Percentiles rank a stretch among this genome's conserved stretches.
phyloP scores from a whole-genome alignment of 2,329 filamentous ascomycete species.

The Paracamarosporium sp. region DNA sequence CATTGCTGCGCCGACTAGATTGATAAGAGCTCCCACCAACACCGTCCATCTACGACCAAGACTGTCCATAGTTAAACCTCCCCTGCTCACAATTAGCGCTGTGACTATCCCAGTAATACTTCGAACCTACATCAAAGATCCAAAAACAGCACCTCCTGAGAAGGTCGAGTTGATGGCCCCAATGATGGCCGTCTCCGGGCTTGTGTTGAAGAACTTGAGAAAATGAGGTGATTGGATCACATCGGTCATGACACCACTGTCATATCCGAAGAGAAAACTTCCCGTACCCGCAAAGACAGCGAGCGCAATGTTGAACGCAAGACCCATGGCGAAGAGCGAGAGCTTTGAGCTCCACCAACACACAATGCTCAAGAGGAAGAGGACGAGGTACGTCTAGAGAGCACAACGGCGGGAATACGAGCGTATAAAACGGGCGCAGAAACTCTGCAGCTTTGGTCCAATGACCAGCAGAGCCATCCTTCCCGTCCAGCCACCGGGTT shows the following conservation, averaged over 20 bases:
- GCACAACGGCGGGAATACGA: not conserved
- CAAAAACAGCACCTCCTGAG: slow-evolving; percentile 63
- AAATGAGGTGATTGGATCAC: slow-evolving; percentile 65
- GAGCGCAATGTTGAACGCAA: slow-evolving; percentile 51
- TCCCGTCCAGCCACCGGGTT: slow-evolving; percentile 6
- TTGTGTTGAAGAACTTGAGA: slow-evolving; percentile 63
- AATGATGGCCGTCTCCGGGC: slow-evolving; percentile 58
- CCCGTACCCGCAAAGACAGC: slow-evolving; percentile 54
- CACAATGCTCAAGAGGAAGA: not conserved
- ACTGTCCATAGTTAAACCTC: slow-evolving; percentile 65
- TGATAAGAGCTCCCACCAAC: slow-evolving; percentile 65
- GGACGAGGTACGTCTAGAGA: not conserved
- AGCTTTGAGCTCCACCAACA: not conserved
- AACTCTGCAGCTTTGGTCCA: not conserved
- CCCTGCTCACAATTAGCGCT: slow-evolving; percentile 31
- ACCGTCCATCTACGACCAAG: slow-evolving; percentile 67
- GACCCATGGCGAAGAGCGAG: slow-evolving; percentile 44
- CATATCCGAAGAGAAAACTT: slow-evolving; percentile 52
- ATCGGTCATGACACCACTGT: slow-evolving; percentile 52
- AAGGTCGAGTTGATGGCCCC: slow-evolving; percentile 71
- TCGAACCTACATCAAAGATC: slow-evolving; percentile 53
- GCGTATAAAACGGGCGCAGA: not conserved
- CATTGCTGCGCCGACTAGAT: slow-evolving; percentile 63
- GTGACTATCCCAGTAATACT: not conserved
- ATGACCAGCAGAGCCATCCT: slow-evolving; percentile 2